Percentiles rank a stretch among this genome's conserved stretches.
Evolutionary conservation across 2,329 filamentous ascomycete genomes (phyloP).

Genomic region (Leptographium lundbergii): DNA sequence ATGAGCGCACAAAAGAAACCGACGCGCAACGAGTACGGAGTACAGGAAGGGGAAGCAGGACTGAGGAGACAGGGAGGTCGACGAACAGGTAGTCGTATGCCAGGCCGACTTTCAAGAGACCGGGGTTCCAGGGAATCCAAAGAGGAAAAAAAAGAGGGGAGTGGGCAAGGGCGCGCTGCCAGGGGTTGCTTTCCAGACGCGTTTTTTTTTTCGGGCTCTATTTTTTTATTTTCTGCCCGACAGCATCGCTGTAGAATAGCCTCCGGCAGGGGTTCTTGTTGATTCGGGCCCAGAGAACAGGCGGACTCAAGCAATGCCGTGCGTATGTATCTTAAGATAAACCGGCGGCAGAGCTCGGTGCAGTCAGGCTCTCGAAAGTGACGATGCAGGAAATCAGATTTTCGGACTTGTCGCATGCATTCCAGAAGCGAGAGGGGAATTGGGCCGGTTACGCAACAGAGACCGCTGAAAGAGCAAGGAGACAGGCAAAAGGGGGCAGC

Average conservation of each 20-base stretch:
- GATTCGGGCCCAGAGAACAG: too few relatives aligned
- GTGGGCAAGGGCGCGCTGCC: not conserved
- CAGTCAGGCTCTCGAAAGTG: too few relatives aligned
- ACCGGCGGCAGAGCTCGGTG: too few relatives aligned
- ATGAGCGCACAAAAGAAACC: not conserved
- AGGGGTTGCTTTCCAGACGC: not conserved
- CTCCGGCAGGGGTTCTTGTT: not conserved
- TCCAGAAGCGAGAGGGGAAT: too few relatives aligned
- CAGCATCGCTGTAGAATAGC: not conserved
- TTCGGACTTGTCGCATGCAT: too few relatives aligned
- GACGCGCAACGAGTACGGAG: not conserved
- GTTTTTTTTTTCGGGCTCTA: constrained; percentile 1
- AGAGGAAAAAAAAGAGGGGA: constrained; percentile 1
- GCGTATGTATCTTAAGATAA: too few relatives aligned
- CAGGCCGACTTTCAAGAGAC: not conserved
- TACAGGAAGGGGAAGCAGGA: not conserved
- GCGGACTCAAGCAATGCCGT: too few relatives aligned
- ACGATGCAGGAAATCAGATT: too few relatives aligned
- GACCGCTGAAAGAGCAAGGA: too few relatives aligned
- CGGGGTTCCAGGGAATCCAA: not conserved
- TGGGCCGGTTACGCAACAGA: too few relatives aligned
- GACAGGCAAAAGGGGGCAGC: too few relatives aligned
- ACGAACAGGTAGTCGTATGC: not conserved
- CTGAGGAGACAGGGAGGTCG: not conserved
- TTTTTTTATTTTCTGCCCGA: not conserved